Evolutionary conservation across 2,329 filamentous ascomycete species (phyloP), one percentile per base, ranked within the genome.

Genomic region (Trichophyton simii): DNA sequence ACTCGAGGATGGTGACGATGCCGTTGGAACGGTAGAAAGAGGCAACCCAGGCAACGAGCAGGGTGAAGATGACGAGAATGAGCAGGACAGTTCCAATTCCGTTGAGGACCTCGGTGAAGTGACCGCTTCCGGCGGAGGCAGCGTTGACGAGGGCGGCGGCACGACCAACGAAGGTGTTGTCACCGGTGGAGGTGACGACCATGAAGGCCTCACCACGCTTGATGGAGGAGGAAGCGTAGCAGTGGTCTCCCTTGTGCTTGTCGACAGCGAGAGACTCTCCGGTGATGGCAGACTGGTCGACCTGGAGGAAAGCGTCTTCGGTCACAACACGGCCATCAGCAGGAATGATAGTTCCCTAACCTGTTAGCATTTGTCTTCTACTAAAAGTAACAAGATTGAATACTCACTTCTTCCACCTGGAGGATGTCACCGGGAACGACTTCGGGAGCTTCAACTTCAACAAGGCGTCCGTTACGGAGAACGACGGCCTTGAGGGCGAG

Each of bases 21-120:
- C 73, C 75, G 76, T 92, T 91, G 71, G 87, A 91, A 63, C 90
- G 87, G 79, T 95, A 95, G 80, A 92, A 95, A 0, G 86, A 88
- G 18, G 87, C 85, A 64, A 95, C 78, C 90, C 90, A 95, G 75
- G 95, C 88, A 55, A 92, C 75, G 63, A 95, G 79, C 57, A 91
- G 83, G 65, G 89, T 92, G 67, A 90, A 76, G 68, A 94, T 82
- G 73, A 95, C 90, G 57, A 95, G 81, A 63, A 91, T 79, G 64
- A 95, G 80, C 60, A 95, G 81, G 70, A 90, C 80, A 63, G 86
- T 89, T 73, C 89, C 89, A 67, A 95, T 95, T 65, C 85, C 87
- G 79, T 94, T 91, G 61, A 95, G 82, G 13, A 95, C 89, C 76
- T 92, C 87, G 65, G 90, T 95, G 78, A 95, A 95, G 77, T 95